phyloP scores from a whole-genome alignment of 2,329 filamentous ascomycete species.

The Grosmannia huntii region DNA sequence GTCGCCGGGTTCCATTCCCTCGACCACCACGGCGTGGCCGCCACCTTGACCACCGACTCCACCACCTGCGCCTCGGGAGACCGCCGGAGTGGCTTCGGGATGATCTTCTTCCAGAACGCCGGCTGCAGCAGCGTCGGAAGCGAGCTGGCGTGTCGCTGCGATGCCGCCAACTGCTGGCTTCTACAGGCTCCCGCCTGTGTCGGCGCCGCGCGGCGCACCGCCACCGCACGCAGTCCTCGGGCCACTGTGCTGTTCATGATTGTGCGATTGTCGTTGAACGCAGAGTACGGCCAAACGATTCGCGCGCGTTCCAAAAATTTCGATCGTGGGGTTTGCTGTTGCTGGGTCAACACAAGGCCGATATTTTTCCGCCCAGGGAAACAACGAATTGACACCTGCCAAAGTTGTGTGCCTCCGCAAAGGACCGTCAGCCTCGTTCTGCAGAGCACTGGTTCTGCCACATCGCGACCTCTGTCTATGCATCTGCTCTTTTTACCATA shows the following conservation, averaged over 20 bases:
- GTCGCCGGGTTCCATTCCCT: slow-evolving; percentile 70
- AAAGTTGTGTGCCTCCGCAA: neutral
- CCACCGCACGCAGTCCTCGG: neutral
- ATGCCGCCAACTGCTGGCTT: neutral
- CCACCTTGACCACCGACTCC: neutral
- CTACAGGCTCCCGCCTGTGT: neutral
- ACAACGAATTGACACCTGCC: neutral
- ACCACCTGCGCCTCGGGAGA: slow-evolving; percentile 8
- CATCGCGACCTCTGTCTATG: neutral
- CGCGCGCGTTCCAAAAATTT: neutral
- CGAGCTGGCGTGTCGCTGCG: slow-evolving; percentile 8
- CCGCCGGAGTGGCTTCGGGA: slow-evolving; percentile 54
- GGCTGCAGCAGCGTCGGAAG: slow-evolving; percentile 17
- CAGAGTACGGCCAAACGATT: neutral
- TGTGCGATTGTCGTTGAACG: neutral
- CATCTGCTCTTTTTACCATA: neutral
- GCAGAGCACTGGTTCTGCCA: neutral
- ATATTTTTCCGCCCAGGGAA: slow-evolving; percentile 6
- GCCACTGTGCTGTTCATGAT: neutral
- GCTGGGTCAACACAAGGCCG: slow-evolving; percentile 11
- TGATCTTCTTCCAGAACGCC: slow-evolving; percentile 56
- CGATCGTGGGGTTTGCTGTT: slow-evolving; percentile 1
- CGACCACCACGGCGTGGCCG: slow-evolving; percentile 29
- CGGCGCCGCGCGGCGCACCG: neutral
- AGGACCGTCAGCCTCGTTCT: neutral